Evolutionary conservation across 129 eudicot species (phyloP).

Genomic region (Chrysanthemum seticuspe): DNA sequence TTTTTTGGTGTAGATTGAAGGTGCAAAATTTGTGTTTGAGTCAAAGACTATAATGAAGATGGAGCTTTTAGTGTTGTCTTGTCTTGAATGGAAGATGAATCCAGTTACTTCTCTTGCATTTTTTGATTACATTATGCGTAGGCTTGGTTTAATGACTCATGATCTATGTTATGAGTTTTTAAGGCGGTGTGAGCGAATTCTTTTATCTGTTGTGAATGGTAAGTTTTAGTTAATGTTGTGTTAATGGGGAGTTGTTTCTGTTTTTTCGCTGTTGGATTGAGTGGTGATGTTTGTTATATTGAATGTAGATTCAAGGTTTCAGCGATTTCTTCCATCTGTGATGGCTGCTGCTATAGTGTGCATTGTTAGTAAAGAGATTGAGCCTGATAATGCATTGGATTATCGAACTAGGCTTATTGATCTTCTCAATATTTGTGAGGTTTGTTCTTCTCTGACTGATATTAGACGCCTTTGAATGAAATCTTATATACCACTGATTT

Average conservation of each 20-base stretch:
- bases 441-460: conserved; percentile 25
- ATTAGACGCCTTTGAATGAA: not conserved
- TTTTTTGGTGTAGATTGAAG: conserved; percentile 51
- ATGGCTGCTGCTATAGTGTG: conserved; percentile 78
- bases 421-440: conserved; percentile 64
- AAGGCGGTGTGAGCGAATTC: conserved; percentile 60
- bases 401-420: conserved; percentile 50
- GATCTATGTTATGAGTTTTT: conserved; percentile 64
- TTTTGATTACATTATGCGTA: conserved; percentile 68
- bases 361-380: conserved; percentile 61
- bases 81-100: conserved; percentile 86
- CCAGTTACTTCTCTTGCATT: conserved; percentile 86
- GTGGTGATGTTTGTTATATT: conserved; percentile 20
- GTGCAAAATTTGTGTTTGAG: conserved; percentile 65
- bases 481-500: no score
- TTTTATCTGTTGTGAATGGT: conserved; percentile 64
- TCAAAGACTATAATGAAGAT: conserved; percentile 78
- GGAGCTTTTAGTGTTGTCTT: conserved; percentile 84
- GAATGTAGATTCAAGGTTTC: conserved; percentile 59
- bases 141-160: conserved; percentile 57
- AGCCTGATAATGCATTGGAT: conserved; percentile 45
- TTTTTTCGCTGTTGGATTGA: not conserved
- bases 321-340: conserved; percentile 64
- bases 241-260: not conserved
- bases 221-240: conserved; percentile 32